Evolutionary conservation across 192 early-diverging fungal species (phyloP).

Genomic region (Entomortierella beljakovae): DNA sequence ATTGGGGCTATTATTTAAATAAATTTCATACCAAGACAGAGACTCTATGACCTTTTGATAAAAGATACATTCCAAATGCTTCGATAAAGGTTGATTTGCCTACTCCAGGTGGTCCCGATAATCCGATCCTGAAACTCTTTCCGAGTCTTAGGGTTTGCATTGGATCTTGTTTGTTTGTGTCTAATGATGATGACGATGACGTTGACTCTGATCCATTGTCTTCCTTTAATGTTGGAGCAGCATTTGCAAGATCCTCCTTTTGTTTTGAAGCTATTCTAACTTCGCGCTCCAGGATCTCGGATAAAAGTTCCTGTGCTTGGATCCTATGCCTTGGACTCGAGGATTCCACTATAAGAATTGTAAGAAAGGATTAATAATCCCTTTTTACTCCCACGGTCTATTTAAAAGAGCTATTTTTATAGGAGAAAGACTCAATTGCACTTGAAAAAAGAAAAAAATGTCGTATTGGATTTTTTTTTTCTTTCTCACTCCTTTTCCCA

Average conservation of each 20-base stretch:
- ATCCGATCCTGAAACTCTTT: conserved; percentile 78
- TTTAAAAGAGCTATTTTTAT: too few species aligned
- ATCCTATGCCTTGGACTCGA: conserved; percentile 69
- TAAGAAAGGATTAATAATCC: too few species aligned
- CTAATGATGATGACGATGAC: conserved; percentile 8
- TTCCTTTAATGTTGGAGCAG: conserved; percentile 14
- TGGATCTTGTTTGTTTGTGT: conserved; percentile 23
- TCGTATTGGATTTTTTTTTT: too few species aligned
- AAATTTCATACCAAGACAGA: conserved; percentile 71
- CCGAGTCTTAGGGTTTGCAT: conserved; percentile 43
- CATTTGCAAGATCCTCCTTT: conserved; percentile 19
- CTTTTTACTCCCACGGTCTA: too few species aligned
- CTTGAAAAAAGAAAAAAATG: too few species aligned
- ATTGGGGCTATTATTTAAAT: too few species aligned
- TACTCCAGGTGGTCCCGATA: conserved; percentile 84
- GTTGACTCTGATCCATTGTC: background rate
- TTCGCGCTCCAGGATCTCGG: conserved; percentile 59
- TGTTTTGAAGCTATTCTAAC: conserved; percentile 34
- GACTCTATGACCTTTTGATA: conserved; percentile 74
- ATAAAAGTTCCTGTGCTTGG: conserved; percentile 73
- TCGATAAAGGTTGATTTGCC: conserved; percentile 93
- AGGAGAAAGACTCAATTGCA: too few species aligned
- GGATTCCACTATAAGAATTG: conserved; percentile 81
- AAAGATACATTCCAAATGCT: conserved; percentile 79
- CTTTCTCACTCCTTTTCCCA: too few species aligned